A percentile compares a stretch with the other conserved stretches of the same genome.
These are phyloP conservation scores for Coniella vitis DNA, from an alignment of 2,329 filamentous ascomycete genomes.

Conservation along the genomic window DNA sequence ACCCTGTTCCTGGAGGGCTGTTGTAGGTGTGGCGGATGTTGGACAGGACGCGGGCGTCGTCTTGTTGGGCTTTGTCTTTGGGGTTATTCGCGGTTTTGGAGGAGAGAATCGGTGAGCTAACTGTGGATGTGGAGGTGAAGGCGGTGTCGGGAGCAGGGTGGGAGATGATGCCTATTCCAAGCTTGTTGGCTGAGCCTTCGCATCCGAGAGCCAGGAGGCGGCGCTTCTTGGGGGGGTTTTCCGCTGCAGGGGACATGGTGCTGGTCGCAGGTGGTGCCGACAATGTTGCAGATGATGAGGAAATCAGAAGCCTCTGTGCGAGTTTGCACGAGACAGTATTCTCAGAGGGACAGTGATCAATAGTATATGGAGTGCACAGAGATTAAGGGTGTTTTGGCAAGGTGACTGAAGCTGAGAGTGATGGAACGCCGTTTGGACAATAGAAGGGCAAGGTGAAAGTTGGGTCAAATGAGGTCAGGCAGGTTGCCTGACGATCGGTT, in stretches of 20 bases:
- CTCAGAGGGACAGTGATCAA: no score
- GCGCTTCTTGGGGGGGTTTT: conserved; percentile 22
- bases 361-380: no score
- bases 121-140: not conserved
- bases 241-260: conserved; percentile 6
- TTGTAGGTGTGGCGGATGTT: conserved; percentile 93
- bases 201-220: conserved; percentile 51
- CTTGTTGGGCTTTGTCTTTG: conserved; percentile 16
- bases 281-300: no score
- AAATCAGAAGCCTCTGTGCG: no score
- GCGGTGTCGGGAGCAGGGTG: conserved; percentile 47
- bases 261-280: not conserved
- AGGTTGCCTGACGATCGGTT: not conserved
- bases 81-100: not conserved
- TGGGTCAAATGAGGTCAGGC: not conserved
- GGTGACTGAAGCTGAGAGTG: no score
- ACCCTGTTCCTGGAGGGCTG: conserved; percentile 86
- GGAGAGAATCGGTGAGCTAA: no score
- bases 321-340: no score
- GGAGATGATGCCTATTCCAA: conserved; percentile 85
- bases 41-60: conserved; percentile 66
- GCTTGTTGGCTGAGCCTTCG: conserved; percentile 96
- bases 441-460: not conserved
- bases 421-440: not conserved
- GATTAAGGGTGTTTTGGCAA: no score